Conservation (phyloP, 495 filamentous ascomycete genomes). For the Penicillium parvum region DNA sequence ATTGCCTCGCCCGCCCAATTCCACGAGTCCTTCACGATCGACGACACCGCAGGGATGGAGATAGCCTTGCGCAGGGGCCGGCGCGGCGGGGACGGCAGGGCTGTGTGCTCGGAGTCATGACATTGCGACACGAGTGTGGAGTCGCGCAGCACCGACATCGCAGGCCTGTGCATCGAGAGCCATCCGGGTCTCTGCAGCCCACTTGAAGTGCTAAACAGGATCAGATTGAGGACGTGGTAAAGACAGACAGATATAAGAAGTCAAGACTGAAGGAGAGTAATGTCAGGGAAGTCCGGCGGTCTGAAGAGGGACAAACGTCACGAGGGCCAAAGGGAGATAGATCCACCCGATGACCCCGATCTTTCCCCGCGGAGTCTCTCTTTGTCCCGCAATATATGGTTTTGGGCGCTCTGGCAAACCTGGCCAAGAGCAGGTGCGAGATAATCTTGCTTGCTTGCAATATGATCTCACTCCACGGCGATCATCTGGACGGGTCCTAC, state of each 20-base stretch:
- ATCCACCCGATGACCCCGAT: slow-evolving; percentile 14
- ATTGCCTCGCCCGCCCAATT: slow-evolving; percentile 47
- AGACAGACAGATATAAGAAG: slow-evolving; percentile 5
- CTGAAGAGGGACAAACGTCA: slow-evolving; percentile 22
- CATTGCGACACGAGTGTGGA: slow-evolving; percentile 31
- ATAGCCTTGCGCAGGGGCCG: slow-evolving; percentile 24
- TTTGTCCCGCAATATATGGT: slow-evolving; percentile 2
- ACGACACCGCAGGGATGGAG: slow-evolving; percentile 35
- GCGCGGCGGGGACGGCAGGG: slow-evolving; percentile 5
- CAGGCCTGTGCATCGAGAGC: slow-evolving; percentile 25
- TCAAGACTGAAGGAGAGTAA: slow-evolving; percentile 1
- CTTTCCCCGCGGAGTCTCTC: slow-evolving; percentile 1
- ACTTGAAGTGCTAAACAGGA: slow-evolving; percentile 1
- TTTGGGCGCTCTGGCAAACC: neutral
- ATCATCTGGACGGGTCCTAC: slow-evolving; percentile 11
- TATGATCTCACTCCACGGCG: slow-evolving; percentile 13
- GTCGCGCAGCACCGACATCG: slow-evolving; percentile 35
- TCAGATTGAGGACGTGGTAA: neutral
- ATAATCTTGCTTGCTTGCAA: too few species aligned
- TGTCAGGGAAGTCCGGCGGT: slow-evolving; percentile 12
- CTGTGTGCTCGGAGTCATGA: slow-evolving; percentile 11
- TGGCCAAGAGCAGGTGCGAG: neutral
- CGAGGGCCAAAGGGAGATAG: slow-evolving; percentile 14
- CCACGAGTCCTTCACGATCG: slow-evolving; percentile 32
- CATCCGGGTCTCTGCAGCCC: slow-evolving; percentile 14